Base-by-base conservation (phyloP, 2,329 filamentous ascomycete genomes). In the Phaeophleospora eucalypticola region DNA sequence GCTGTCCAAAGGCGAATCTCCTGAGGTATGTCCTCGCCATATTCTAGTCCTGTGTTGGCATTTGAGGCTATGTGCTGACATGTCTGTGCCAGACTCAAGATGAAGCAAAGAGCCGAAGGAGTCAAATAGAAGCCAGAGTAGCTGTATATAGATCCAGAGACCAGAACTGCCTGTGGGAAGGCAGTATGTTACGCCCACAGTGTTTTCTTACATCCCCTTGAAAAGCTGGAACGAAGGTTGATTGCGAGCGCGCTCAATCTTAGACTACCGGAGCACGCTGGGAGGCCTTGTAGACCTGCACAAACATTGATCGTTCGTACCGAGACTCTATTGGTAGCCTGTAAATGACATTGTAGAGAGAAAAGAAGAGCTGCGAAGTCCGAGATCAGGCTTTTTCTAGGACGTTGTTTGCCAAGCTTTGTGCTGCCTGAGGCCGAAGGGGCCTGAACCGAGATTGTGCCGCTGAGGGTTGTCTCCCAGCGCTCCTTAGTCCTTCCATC, bases 241-340 rank as follows among this genome's bases (percentile, higher is more conserved):
- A 61, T 70, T 66, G 51, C 53, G 55, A 46, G 77, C 75, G 74
- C 71, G 70, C 75, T 76, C 49, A 76, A 68, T 86, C 87, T 94
- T 88, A 86, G 91, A 86, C 87, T 78, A 87, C 89, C 88, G 90
- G 89, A 98, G 93, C 93, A 88, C 91, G 90, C 87, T 75, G 74
- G 52, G 86, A 90, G 87, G 79, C 76, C 84, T 73, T 77, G 51
- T 58, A 70, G 77, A 84, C 81, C 88, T 94, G 87, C 88, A 87
- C 83, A 89, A 89, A 86, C 81, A 97, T 80, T 88, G 87, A 90
- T 63, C 42, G 82, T 86, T 82, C 87, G 82, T 83, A 86, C 86
- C 90, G 91, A 94, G 93, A 98, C 93, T 98, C 93, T 97, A 97
- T 91, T 87, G 87, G 87, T 82, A 84, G 86, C 84, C 89, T 84